Evolutionary conservation across 2,329 filamentous ascomycete species (phyloP).

Genomic region (Cytospora paraplurivora): DNA sequence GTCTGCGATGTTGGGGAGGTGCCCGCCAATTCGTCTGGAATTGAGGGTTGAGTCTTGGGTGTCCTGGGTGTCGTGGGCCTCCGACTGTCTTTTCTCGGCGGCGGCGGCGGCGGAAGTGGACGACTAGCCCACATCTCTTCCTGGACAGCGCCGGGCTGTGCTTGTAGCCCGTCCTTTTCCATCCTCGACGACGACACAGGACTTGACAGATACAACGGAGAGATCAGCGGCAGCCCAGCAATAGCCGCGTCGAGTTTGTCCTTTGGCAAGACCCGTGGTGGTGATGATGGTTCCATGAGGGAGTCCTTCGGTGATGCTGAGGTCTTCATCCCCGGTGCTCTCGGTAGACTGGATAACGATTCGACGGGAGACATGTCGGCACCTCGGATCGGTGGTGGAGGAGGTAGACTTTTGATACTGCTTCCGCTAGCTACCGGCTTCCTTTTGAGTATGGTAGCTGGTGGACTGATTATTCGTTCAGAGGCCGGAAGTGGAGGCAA

Average conservation of each 20-base stretch:
- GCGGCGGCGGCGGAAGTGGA: conserved; percentile 21
- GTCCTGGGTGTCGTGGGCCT: conserved; percentile 21
- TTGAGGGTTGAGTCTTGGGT: conserved; percentile 12
- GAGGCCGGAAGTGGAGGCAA: conserved; percentile 22
- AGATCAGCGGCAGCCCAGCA: conserved; percentile 16
- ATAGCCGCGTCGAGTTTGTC: conserved; percentile 8
- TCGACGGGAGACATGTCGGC: conserved; percentile 44
- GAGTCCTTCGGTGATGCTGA: conserved; percentile 24
- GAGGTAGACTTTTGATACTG: conserved; percentile 22
- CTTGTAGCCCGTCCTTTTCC: conserved; percentile 10
- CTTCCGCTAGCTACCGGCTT: conserved; percentile 26
- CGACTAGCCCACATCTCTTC: conserved; percentile 13
- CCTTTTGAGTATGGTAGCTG: conserved; percentile 20
- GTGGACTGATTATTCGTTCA: conserved; percentile 24
- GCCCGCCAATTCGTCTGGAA: conserved; percentile 34
- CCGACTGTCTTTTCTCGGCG: conserved; percentile 19
- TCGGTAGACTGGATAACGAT: conserved; percentile 58
- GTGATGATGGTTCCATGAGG: conserved; percentile 19
- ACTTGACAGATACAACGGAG: conserved; percentile 24
- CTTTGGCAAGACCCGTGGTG: conserved; percentile 22
- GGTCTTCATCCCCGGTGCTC: conserved; percentile 47
- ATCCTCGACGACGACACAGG: conserved; percentile 24
- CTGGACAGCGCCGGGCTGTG: conserved; percentile 10
- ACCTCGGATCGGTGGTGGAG: conserved; percentile 30
- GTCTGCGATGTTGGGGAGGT: conserved; percentile 32